Conservation (phyloP, 192 early-diverging fungal species). For the Coemansia sp. region DNA sequence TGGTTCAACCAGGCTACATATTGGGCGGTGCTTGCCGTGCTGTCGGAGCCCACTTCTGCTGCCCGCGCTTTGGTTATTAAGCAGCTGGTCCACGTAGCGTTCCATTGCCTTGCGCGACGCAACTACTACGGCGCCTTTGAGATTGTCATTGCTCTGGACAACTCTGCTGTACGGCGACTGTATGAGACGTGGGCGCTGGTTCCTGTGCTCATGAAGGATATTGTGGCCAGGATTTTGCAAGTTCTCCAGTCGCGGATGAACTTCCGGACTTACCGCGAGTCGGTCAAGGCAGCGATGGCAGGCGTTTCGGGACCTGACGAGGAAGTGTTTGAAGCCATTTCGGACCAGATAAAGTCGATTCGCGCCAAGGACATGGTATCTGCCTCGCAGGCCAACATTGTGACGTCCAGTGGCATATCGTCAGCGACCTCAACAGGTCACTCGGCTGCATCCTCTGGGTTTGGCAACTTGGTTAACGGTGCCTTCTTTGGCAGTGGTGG, state of each 20-base stretch:
- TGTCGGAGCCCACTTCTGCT: conserved; percentile 46
- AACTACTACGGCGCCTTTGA: conserved; percentile 60
- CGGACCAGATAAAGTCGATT: conserved; percentile 47
- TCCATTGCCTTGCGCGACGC: conserved; percentile 56
- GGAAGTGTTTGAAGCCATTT: conserved; percentile 41
- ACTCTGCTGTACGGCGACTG: conserved; percentile 56
- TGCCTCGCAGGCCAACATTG: conserved; percentile 22
- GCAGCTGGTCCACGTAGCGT: conserved; percentile 54
- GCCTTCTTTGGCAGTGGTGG: conserved; percentile 40
- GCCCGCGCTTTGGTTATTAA: conserved; percentile 53
- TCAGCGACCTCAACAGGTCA: conserved; percentile 20
- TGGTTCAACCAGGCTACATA: conserved; percentile 61
- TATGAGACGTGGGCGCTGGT: conserved; percentile 54
- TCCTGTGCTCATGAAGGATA: conserved; percentile 49
- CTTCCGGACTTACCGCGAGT: conserved; percentile 56
- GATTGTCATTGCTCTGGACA: conserved; percentile 55
- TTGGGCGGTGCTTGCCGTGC: conserved; percentile 53
- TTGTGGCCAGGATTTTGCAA: conserved; percentile 43
- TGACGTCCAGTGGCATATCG: conserved; percentile 22
- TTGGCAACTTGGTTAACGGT: conserved; percentile 45
- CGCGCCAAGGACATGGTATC: conserved; percentile 49
- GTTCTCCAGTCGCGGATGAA: conserved; percentile 54
- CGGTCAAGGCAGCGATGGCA: conserved; percentile 48
- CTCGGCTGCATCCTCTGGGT: conserved; percentile 24
- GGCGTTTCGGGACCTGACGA: conserved; percentile 53